Evolutionary conservation across 441 rosid species (phyloP), one percentile per base, ranked within the genome.

Genomic region (Theobroma grandiflorum): DNA sequence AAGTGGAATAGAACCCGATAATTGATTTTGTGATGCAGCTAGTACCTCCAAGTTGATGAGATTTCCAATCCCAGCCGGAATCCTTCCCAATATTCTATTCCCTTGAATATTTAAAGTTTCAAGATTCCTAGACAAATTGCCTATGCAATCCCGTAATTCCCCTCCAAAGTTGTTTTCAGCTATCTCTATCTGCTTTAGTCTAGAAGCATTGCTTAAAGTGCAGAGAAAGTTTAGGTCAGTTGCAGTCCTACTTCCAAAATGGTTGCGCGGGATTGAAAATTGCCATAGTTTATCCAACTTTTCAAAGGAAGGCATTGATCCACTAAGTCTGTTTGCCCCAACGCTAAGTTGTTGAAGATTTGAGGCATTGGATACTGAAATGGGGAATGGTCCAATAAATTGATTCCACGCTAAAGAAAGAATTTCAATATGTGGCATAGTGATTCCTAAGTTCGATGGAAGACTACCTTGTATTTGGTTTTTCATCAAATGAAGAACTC

Each of bases 351-450:
- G 0, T 4, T 2, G 12, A 3, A 83, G 3, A 18, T 40, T 47
- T 16, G 85, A 53, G n/a, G 75, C 73, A 71, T 83, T 82, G 33
- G 82, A 75, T 12, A 83, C 35, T 2, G 83, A 63, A 3, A 16
- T 0, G 0, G 83, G 83, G 61, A 83, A 8, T 6, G 4, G 2
- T 4, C 85, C 81, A 22, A 43, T 16, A 9, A 83, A 16, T 5
- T 15, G 70, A 10, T 64, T 76, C 0, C 0, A 0, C 0, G 0
- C 0, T 10, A 83, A n/a, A 16, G 9, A 2, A n/a, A 83, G 11
- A 1, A 0, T 0, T 18, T 0, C 31, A 8, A 83, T 38, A 72
- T 75, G 55, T 4, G 85, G 80, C 42, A 83, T 77, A 9, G 47
- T 33, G 0, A 53, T n/a, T 64, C 75, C 57, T 7, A 79, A 8